A percentile compares a stretch with the other conserved stretches of the same genome.
phyloP scores from a whole-genome alignment of 768 basidiomycete genomes.

The Gautieria morchelliformis region DNA sequence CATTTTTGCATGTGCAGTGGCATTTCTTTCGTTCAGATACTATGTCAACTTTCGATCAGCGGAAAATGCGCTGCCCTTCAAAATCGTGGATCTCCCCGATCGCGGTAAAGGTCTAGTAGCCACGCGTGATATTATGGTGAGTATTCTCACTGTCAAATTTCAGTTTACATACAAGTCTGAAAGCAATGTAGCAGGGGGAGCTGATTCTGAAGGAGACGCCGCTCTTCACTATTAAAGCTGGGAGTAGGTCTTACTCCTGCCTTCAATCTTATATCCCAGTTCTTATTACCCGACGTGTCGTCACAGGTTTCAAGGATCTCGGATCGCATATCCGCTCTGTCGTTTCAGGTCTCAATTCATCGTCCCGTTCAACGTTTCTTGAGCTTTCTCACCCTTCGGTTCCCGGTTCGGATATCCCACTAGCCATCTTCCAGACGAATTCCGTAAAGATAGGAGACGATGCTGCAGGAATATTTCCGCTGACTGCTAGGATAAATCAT shows the following conservation, averaged over 20 bases:
- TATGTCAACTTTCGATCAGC: neutral
- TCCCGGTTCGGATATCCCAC: conserved; percentile 33
- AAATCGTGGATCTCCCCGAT: conserved; percentile 39
- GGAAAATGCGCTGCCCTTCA: conserved; percentile 15
- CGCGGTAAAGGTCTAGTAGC: conserved; percentile 49
- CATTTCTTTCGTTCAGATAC: neutral
- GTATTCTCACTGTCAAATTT: neutral
- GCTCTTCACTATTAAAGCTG: conserved; percentile 38
- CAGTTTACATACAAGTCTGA: neutral
- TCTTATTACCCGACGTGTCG: neutral
- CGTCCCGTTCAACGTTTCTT: conserved; percentile 3
- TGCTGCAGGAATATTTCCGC: conserved; percentile 51
- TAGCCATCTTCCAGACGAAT: conserved; percentile 61
- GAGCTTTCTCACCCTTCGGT: conserved; percentile 14
- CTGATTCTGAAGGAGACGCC: conserved; percentile 46
- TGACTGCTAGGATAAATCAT: conserved; percentile 60
- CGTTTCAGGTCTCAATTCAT: neutral
- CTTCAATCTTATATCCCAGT: neutral
- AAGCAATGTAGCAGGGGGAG: conserved; percentile 42
- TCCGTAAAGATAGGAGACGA: conserved; percentile 41
- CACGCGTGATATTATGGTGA: conserved; percentile 39
- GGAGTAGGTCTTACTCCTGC: conserved; percentile 27
- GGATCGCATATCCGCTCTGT: neutral
- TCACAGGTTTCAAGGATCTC: conserved; percentile 1
- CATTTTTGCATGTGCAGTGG: neutral